Base-by-base conservation (phyloP, 768 basidiomycete species). In the Trametes sanguinea region DNA sequence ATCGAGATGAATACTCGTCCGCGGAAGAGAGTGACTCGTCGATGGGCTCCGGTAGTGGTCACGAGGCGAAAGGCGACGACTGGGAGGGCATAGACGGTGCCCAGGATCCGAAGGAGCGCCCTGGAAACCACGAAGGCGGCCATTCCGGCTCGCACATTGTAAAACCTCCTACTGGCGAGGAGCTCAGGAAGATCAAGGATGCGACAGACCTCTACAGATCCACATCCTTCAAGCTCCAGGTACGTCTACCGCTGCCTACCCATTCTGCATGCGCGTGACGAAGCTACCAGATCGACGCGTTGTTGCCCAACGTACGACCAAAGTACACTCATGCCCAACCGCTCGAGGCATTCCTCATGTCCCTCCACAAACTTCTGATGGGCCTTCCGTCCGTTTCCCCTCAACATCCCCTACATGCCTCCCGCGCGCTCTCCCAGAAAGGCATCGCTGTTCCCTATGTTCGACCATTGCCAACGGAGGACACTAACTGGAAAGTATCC, bases 401-500 rank as follows among this genome's bases (percentile, higher is more conserved):
- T 1, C 78, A 83, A 62, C 83, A 90, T 63, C 92, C 94, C 7
- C 76, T 92, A 3, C 76, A 80, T 51, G 94, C 88, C 2, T 77
- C 87, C 42, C 77, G 82, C 32, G 71, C 75, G 33, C 75, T 90
- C 46, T 72, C 81, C 14, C 81, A 83, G 61, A 79, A 80, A 47
- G 80, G 81, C 6, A 73, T 92, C 9, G 77, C 85, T 2, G 83
- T 94, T 0, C 88, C 90, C 0, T 92, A 88, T 69, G 81, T 85
- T 1, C 68, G 81, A 0, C 93, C 94, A 0, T 76, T 83, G 27
- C 92, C 92, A 0, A 80, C 85, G 0, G 84, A 89, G 70, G 90
- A 92, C 39, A 86, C 87, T 0, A 94, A 95, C 58, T 97, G 94
- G 94, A 94, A 86, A 53, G 87, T 97, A 22, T 81, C 85, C 0